phyloP scores from a whole-genome alignment of 371 early-diverging fungal species.

The Phascolomyces articulosus region DNA sequence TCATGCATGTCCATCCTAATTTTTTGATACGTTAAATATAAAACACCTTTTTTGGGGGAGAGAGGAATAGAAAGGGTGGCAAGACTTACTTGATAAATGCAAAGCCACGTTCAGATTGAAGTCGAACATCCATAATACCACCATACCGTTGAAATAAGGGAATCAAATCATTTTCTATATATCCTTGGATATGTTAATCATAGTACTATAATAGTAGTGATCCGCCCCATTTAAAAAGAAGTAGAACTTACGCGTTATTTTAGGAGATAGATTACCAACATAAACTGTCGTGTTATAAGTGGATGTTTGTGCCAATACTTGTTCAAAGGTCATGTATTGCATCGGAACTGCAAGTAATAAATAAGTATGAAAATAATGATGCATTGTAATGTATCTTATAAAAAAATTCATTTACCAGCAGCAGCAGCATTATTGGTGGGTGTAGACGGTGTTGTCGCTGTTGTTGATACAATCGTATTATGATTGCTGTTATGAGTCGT shows the following conservation, averaged over 20 bases:
- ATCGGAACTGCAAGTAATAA: background rate
- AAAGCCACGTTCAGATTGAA: slow-evolving; percentile 88
- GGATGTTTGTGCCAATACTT: slow-evolving; percentile 71
- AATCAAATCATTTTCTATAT: slow-evolving; percentile 73
- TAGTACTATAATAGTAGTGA: too few relatives aligned
- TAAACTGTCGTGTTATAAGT: slow-evolving; percentile 85
- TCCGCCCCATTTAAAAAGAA: too few relatives aligned
- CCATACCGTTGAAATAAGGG: slow-evolving; percentile 80
- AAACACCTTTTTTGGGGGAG: too few relatives aligned
- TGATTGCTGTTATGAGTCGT: background rate
- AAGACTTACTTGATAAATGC: slow-evolving; percentile 78
- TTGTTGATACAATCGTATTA: background rate
- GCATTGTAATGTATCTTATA: too few relatives aligned
- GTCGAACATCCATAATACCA: slow-evolving; percentile 71
- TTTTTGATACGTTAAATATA: background rate
- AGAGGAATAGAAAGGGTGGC: too few relatives aligned
- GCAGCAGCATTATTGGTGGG: slow-evolving; percentile 4
- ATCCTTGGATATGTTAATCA: too few relatives aligned
- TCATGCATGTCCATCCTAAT: slow-evolving; percentile 81
- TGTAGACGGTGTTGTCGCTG: background rate
- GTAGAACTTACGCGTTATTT: slow-evolving; percentile 59
- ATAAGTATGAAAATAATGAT: background rate
- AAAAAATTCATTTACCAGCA: background rate
- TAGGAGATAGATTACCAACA: slow-evolving; percentile 81
- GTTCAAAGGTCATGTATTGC: slow-evolving; percentile 57